Evolutionary conservation across 2,329 filamentous ascomycete genomes (phyloP), one percentile per base, ranked within the genome.

Genomic region (Aspergillus sp.): DNA sequence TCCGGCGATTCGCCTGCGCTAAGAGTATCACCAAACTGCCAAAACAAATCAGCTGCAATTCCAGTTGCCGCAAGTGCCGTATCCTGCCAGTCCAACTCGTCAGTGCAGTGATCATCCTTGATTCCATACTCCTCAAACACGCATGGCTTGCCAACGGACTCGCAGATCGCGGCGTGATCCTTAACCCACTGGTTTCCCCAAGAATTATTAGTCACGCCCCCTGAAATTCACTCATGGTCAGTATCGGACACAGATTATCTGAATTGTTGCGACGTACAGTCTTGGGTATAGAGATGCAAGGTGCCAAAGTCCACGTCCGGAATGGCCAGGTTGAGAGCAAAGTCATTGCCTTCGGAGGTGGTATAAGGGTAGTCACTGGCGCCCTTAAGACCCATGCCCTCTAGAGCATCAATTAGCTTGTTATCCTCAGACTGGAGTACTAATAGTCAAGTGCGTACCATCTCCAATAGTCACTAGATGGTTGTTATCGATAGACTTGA

Each of bases 401-500:
- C 86, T 73, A 39, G 41, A 19, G 0, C 2, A 45, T 2, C 1
- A 3, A 4, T 33, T 3, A 19, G 3, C 15, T 15, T 1, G 2
- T 3, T 11, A 30, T 30, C 9, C 27, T 9, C 8, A 24, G 22
- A 24, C 3, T 4, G 22, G 22, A 24, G 4, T 15, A 17, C 13
- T 15, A 55, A 12, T 27, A 5, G 3, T 8, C 8, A 22, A 3
- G 12, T 13, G 53, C 61, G 20, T 41, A 72, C 70, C 70, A 60
- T 88, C 86, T 15, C 86, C 86, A 22, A 86, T 78, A 0, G 82
- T 80, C 37, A 88, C 85, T 77, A 88, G 81, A 68, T 88, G 86
- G 45, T 79, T 69, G 1, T 78, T 63, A 65, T 89, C 86, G 9
- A 88, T 75, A 13, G 77, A 80, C 71, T 89, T 89, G 72, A 89